Conservation (phyloP, 1,284 basidiomycete species). For the Uromyces viciae-fabae region DNA sequence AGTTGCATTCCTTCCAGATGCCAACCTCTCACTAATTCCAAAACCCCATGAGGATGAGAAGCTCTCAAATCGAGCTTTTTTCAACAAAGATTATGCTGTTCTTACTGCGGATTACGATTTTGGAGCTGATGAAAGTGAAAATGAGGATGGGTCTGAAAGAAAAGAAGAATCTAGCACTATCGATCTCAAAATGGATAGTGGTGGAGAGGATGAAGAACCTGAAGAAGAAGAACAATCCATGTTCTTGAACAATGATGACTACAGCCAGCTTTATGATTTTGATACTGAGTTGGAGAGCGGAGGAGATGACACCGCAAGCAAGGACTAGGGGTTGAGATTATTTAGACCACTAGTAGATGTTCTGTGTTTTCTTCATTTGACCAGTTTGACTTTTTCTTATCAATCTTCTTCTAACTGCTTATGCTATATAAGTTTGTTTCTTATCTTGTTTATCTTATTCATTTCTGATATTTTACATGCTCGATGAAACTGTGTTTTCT, state of each 20-base stretch:
- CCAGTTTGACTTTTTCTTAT: not conserved
- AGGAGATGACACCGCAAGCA: not conserved
- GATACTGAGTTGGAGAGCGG: not conserved
- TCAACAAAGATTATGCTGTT: not conserved
- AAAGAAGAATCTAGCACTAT: not conserved
- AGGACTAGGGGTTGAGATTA: not conserved
- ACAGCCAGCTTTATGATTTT: not conserved
- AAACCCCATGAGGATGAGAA: not conserved
- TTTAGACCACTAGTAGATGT: not conserved
- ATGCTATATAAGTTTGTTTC: too few species aligned
- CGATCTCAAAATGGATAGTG: not conserved
- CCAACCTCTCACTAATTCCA: not conserved
- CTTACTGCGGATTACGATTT: not conserved
- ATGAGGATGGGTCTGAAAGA: not conserved
- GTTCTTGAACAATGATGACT: not conserved
- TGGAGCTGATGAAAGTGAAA: not conserved
- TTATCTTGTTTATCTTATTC: too few species aligned
- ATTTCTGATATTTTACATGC: too few species aligned
- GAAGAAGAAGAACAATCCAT: not conserved
- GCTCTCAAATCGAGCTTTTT: not conserved
- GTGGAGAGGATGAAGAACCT: not conserved
- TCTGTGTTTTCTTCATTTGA: not conserved
- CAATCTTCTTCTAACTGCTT: too few species aligned
- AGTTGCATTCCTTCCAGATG: conserved; percentile 12
- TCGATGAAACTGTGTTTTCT: too few species aligned